Conservation (phyloP, 2,329 filamentous ascomycete species). For the Trichoderma polysporum region DNA sequence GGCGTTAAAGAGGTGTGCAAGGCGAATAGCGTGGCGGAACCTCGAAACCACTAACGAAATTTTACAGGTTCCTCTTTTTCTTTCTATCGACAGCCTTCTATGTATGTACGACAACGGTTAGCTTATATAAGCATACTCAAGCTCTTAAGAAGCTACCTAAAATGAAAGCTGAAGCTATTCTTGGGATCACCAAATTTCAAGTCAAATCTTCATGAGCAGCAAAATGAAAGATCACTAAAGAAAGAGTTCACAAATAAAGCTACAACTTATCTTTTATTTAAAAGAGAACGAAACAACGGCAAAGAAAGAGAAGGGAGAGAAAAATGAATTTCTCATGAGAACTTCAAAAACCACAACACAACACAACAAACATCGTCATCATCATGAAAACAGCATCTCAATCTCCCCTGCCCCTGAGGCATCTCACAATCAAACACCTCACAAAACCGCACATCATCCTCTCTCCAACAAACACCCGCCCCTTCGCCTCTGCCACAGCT, state of each 20-base stretch:
- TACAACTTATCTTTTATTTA: not conserved
- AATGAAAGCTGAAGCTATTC: not conserved
- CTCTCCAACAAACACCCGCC: not conserved
- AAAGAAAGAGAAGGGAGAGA: not conserved
- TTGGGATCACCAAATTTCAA: not conserved
- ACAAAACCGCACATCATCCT: not conserved
- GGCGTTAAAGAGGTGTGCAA: not conserved
- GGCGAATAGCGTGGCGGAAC: not conserved
- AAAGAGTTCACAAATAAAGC: not conserved
- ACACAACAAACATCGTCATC: too few relatives aligned
- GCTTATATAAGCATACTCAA: not conserved
- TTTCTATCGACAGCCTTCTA: too few relatives aligned
- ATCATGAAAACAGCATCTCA: conserved; percentile 29
- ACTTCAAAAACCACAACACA: not conserved
- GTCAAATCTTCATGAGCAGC: not conserved
- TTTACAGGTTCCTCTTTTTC: too few relatives aligned
- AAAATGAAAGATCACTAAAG: too few relatives aligned
- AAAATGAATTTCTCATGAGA: not conserved
- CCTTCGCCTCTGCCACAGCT: not conserved
- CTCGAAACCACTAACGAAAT: not conserved
- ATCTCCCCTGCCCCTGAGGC: conserved; percentile 16
- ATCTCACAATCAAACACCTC: not conserved
- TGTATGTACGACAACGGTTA: not conserved
- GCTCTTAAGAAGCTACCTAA: not conserved
- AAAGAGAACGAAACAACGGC: too few relatives aligned